phyloP scores from a whole-genome alignment of 805 yeast species.

The Myxozyma udenii region DNA sequence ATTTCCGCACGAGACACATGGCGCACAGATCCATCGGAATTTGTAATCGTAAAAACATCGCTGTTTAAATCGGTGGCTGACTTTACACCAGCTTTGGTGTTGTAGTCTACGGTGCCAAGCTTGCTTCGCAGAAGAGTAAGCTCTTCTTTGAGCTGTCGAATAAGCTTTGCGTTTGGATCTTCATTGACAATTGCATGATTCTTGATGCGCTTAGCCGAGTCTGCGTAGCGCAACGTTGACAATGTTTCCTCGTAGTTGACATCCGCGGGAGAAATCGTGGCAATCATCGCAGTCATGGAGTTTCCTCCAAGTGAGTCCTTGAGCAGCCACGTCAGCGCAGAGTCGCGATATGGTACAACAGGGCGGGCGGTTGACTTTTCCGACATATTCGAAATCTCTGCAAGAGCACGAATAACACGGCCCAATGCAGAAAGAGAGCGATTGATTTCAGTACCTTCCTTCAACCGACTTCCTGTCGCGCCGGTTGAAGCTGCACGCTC shows the following conservation, averaged over 20 bases:
- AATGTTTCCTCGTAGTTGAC: constrained; percentile 61
- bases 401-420: constrained; percentile 55
- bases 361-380: neutral
- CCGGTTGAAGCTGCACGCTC: constrained; percentile 66
- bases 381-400: constrained; percentile 45
- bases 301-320: constrained; percentile 79
- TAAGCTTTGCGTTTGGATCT: constrained; percentile 35
- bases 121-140: constrained; percentile 26
- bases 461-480: constrained; percentile 44
- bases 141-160: constrained; percentile 33
- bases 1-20: constrained; percentile 24
- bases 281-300: constrained; percentile 84
- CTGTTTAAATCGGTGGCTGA: neutral
- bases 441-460: constrained; percentile 73
- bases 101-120: constrained; percentile 7
- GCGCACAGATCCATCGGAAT: constrained; percentile 25
- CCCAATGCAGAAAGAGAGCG: constrained; percentile 76
- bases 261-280: constrained; percentile 76
- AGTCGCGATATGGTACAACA: constrained; percentile 63
- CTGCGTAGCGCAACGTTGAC: constrained; percentile 75
- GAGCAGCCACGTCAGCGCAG: constrained; percentile 68
- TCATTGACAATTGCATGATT: constrained; percentile 58
- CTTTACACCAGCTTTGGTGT: neutral
- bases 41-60: constrained; percentile 8
- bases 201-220: constrained; percentile 65